phyloP scores from a whole-genome alignment of 1,139 yeast species.

The Lodderomyces jiufengensis region DNA sequence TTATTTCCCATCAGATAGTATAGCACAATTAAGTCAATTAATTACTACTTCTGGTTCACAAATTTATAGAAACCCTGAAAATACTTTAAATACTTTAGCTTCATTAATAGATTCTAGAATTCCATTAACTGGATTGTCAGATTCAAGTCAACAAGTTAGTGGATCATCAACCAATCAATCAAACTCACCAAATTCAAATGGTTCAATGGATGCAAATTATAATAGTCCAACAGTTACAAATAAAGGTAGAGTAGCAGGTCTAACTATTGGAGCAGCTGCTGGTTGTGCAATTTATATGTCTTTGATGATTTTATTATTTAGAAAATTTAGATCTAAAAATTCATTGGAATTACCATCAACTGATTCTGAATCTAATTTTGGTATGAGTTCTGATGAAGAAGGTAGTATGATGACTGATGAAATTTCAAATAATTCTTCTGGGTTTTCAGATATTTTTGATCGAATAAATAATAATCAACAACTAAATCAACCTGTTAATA shows the following conservation, averaged over 20 bases:
- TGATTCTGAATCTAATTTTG: constrained; percentile 40
- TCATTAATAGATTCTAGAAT: constrained; percentile 59
- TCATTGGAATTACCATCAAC: constrained; percentile 41
- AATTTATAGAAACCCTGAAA: constrained; percentile 48
- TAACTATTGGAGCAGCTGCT: constrained; percentile 64
- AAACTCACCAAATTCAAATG: constrained; percentile 24
- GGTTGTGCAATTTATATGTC: constrained; percentile 60
- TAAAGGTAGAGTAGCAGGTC: constrained; percentile 50
- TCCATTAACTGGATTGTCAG: constrained; percentile 53
- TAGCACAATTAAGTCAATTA: constrained; percentile 41
- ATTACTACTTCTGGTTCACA: constrained; percentile 43
- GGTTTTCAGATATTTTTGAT: constrained; percentile 31
- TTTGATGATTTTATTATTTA: constrained; percentile 45
- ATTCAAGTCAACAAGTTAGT: constrained; percentile 11
- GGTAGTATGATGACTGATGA: constrained; percentile 8
- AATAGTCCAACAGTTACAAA: constrained; percentile 18
- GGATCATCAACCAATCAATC: constrained; percentile 8
- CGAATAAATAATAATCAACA: constrained; percentile 22
- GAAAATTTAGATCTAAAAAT: constrained; percentile 31
- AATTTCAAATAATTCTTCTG: constrained; percentile 13
- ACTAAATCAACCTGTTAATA: constrained; percentile 11
- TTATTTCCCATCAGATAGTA: constrained; percentile 56
- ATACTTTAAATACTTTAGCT: constrained; percentile 48
- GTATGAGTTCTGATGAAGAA: constrained; percentile 18
- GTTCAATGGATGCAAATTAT: constrained; percentile 37